Evolutionary conservation across 1,139 yeast genomes (phyloP).

Genomic region (Kodamaea derodonti): DNA sequence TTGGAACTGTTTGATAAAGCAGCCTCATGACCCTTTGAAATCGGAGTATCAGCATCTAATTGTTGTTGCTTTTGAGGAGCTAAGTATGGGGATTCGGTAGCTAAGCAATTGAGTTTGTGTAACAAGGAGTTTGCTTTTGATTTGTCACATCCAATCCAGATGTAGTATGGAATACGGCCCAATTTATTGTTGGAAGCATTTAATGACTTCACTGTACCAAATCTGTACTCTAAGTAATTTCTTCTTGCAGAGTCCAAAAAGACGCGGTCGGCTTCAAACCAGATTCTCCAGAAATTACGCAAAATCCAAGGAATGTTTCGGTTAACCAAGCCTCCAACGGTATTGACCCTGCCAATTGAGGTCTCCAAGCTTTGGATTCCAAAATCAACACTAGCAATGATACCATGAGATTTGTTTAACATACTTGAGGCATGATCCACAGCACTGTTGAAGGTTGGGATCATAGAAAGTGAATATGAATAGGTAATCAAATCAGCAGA

Average conservation of each 20-base stretch:
- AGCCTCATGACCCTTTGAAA: slow-evolving; percentile 74
- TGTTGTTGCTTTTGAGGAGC: slow-evolving; percentile 43
- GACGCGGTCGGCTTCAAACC: slow-evolving; percentile 86
- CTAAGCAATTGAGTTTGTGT: slow-evolving; percentile 65
- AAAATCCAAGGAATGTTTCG: slow-evolving; percentile 75
- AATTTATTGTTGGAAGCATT: slow-evolving; percentile 60
- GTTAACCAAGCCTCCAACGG: slow-evolving; percentile 67
- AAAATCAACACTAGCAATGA: slow-evolving; percentile 71
- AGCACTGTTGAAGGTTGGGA: slow-evolving; percentile 78
- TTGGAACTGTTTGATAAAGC: slow-evolving; percentile 59
- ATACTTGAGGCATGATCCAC: slow-evolving; percentile 60
- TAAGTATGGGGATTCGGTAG: slow-evolving; percentile 76
- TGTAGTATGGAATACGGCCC: slow-evolving; percentile 76
- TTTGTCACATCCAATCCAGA: slow-evolving; percentile 80
- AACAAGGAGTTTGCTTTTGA: slow-evolving; percentile 56
- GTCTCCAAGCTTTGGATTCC: slow-evolving; percentile 70
- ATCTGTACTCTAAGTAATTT: slow-evolving; percentile 75
- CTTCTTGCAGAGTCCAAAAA: slow-evolving; percentile 77
- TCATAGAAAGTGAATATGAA: slow-evolving; percentile 80
- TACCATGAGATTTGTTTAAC: slow-evolving; percentile 51
- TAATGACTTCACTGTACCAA: slow-evolving; percentile 73
- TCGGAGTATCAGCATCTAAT: slow-evolving; percentile 27
- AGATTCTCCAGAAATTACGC: slow-evolving; percentile 78
- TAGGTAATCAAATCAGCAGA: slow-evolving; percentile 64
- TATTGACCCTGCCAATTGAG: slow-evolving; percentile 65